Evolutionary conservation across 2,329 filamentous ascomycete genomes (phyloP), one percentile per base, ranked within the genome.

Genomic region (Pseudogymnoascus sp.): DNA sequence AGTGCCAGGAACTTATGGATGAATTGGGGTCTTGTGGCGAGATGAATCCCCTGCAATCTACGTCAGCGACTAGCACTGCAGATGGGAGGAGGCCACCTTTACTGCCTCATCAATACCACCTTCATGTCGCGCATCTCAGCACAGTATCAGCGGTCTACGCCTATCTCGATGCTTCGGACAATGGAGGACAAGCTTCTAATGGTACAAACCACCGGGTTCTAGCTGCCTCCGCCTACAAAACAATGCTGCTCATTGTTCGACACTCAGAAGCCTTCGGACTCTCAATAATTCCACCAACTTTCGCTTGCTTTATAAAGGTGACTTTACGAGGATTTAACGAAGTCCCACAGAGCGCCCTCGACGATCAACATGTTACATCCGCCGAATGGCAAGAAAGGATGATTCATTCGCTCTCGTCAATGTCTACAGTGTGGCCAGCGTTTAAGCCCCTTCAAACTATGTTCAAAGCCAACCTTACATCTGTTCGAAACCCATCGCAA

Each of bases 201-300:
- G 26, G 50, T 33, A 15, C 50, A 57, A 33, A 19, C n/a, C n/a
- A 9, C 31, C n/a, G 17, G 11, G 28, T 57, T 33, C 33, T 57
- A 15, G 28, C 50, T 33, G 28, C 50, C 10, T 57, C 50, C 6
- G 50, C 28, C 11, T 33, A 19, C 17, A 33, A 57, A 57, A 33
- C 28, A 57, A 57, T 57, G 10, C 69, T 73, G 26, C 69, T 78
- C 42, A 67, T 78, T 8, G 74, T 74, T 35, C 67, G 69, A 65
- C 72, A 76, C 65, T 69, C 79, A 71, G 75, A 78, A 40, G 74
- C 70, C 15, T 77, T 76, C 65, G 76, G 76, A 31, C 74, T 74
- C 63, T 76, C 70, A 36, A 77, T 72, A 60, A 75, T 69, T 61
- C 75, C 67, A 66, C 77, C 72, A 63, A 82, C 73, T 0, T 77